Conservation (phyloP, 1,139 yeast genomes). For the Pichia sp. region DNA sequence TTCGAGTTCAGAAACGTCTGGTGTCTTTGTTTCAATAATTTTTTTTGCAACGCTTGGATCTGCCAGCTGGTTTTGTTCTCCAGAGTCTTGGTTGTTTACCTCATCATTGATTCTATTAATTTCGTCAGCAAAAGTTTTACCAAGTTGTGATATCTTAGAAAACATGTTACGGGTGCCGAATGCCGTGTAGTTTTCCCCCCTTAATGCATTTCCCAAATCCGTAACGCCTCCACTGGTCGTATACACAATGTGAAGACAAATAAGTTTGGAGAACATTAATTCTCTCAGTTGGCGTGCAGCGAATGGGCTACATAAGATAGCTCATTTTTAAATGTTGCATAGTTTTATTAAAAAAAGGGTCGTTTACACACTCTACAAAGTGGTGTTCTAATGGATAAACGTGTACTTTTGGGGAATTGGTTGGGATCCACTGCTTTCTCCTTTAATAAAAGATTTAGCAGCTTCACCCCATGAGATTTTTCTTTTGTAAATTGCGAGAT, state of each 20-base stretch:
- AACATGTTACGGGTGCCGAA: slow-evolving; percentile 42
- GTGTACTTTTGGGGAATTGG: slow-evolving; percentile 19
- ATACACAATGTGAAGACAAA: no score
- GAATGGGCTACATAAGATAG: no score
- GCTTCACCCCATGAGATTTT: slow-evolving; percentile 29
- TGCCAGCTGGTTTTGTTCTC: slow-evolving; percentile 16
- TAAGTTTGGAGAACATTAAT: no score
- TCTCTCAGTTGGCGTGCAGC: no score
- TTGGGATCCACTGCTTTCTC: slow-evolving; percentile 24
- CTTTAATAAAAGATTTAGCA: slow-evolving; percentile 24
- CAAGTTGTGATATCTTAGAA: slow-evolving; percentile 51
- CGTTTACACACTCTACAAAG: neutral
- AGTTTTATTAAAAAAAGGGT: neutral
- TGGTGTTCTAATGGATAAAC: slow-evolving; percentile 10
- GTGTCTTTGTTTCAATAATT: slow-evolving; percentile 37
- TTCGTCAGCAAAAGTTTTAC: slow-evolving; percentile 64
- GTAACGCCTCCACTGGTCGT: no score
- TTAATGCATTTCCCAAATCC: no score
- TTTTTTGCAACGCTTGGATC: slow-evolving; percentile 23
- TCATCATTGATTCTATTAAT: slow-evolving; percentile 32
- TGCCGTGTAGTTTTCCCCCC: no score
- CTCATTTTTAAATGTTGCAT: no score
- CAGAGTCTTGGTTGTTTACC: slow-evolving; percentile 21
- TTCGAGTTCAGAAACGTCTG: slow-evolving; percentile 38
- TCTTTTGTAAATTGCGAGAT: slow-evolving; percentile 25